Evolutionary conservation across 768 basidiomycete species (phyloP), one percentile per base, ranked within the genome.

Genomic region (Tylopilus rubrobrunneus): DNA sequence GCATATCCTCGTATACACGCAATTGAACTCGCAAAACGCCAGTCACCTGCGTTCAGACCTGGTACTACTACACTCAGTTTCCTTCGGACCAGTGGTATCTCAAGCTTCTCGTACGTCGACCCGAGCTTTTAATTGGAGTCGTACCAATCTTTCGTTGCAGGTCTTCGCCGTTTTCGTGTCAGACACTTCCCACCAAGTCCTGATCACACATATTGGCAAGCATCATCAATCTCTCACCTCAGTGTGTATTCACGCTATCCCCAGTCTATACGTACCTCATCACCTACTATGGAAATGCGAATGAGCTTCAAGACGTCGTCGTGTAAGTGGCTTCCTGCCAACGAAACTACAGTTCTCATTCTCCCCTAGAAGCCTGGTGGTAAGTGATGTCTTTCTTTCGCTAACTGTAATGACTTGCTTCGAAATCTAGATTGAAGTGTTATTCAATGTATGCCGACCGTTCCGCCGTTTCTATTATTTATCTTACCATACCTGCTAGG

Each of bases 21-120:
- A 10, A 15, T 55, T 45, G 33, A 64, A 28, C 42, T 23, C 31
- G 21, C 19, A 39, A 42, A 31, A n/a, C 43, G 5, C 50, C 31
- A 85, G 83, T 81, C n/a, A 80, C 81, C 5, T 73, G 74, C 45
- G 67, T 83, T 23, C 83, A 84, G 64, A 74, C 75, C 1, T 82
- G 73, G 72, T 83, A 77, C 56, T 85, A 83, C 57, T 83, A 66
- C 52, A 72, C 68, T n/a, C 74, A 56, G 2, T 72, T 83, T 60
- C 75, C 80, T 52, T 71, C 65, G n/a, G 83, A 84, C 62, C 62
- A 64, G 31, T 82, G 80, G 79, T 67, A 72, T 15, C 69, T 75
- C 55, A 80, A 77, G 57, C 45, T 65, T 17, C 63, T 83, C 25
- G 83, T 82, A 53, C 57, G 74, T 66, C 28, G 15, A 39, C 31